Evolutionary conservation across 352 stramenopile genomes (phyloP).

Genomic region (Hyaloperonospora brassicae): DNA sequence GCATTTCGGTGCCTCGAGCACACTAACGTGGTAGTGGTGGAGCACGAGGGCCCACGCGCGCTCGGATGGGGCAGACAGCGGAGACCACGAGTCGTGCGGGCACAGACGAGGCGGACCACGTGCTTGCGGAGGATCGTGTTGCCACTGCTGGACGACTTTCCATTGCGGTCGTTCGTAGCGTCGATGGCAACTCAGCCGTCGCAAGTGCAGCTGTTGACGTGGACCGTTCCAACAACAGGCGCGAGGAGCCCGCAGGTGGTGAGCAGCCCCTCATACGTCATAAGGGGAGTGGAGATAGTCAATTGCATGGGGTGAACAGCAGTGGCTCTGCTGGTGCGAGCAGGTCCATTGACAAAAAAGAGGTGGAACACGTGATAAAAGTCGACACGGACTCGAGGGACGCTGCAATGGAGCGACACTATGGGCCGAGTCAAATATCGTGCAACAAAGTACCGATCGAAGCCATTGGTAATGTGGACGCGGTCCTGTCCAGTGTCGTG

Average conservation of each 20-base stretch:
- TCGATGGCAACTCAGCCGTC: not conserved
- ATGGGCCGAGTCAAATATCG: not conserved
- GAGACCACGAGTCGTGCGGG: conserved; percentile 3
- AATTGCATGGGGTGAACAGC: too few relatives aligned
- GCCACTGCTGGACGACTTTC: not conserved
- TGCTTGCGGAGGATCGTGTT: not conserved
- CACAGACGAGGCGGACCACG: not conserved
- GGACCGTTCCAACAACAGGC: not conserved
- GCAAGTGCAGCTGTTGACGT: not conserved
- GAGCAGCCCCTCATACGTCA: not conserved
- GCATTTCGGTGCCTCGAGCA: not conserved
- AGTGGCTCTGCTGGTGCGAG: not conserved
- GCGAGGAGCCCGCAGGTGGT: not conserved
- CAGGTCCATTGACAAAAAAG: not conserved
- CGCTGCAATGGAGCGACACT: not conserved
- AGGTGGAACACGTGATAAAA: not conserved
- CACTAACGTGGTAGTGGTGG: conserved; percentile 10
- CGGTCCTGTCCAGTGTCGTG: not conserved
- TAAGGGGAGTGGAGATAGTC: too few relatives aligned
- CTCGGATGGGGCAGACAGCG: conserved; percentile 8
- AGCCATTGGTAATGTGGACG: not conserved
- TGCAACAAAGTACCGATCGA: not conserved
- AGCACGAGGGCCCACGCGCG: conserved; percentile 10
- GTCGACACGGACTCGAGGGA: conserved; percentile 3
- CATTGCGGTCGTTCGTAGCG: not conserved